phyloP scores from a whole-genome alignment of 495 filamentous ascomycete species.

The Aspergillus leporis region DNA sequence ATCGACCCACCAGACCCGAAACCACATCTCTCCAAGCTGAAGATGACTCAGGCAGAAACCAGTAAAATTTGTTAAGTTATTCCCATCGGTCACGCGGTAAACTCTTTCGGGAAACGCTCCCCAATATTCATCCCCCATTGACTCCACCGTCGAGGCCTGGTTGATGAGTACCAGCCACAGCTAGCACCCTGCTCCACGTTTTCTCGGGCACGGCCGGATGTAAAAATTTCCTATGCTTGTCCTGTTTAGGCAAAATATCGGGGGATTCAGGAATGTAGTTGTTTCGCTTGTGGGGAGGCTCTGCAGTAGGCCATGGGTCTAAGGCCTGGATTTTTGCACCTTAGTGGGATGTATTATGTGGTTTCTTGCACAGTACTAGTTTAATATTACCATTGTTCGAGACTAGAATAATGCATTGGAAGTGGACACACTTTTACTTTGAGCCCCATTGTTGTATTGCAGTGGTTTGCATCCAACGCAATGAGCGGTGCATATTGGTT shows the following conservation, averaged over 20 bases:
- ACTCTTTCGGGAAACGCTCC: background rate
- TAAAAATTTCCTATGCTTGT: background rate
- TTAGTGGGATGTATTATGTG: background rate
- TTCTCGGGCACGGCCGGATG: constrained; percentile 16
- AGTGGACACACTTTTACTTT: background rate
- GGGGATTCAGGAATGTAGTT: constrained; percentile 13
- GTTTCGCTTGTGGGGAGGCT: constrained; percentile 3
- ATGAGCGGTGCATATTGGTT: background rate
- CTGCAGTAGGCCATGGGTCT: background rate
- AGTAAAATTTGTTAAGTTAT: background rate
- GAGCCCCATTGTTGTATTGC: constrained; percentile 1
- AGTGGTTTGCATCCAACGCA: background rate
- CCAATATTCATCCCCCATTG: constrained; percentile 2
- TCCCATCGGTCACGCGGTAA: background rate
- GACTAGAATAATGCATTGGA: background rate
- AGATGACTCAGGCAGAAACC: constrained; percentile 6
- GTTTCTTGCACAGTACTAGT: constrained; percentile 3
- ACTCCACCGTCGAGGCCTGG: constrained; percentile 1
- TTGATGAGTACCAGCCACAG: constrained; percentile 4
- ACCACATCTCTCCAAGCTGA: constrained; percentile 4
- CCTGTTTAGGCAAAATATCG: constrained; percentile 6
- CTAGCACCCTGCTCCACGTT: constrained; percentile 14
- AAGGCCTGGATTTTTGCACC: constrained; percentile 2
- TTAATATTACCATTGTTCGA: background rate
- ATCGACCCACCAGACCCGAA: constrained; percentile 6